A percentile compares a stretch with the other conserved stretches of the same genome.
Evolutionary conservation across 225 moss, liverwort and hornwort genomes (phyloP).

Genomic region (Ulota crispa): DNA sequence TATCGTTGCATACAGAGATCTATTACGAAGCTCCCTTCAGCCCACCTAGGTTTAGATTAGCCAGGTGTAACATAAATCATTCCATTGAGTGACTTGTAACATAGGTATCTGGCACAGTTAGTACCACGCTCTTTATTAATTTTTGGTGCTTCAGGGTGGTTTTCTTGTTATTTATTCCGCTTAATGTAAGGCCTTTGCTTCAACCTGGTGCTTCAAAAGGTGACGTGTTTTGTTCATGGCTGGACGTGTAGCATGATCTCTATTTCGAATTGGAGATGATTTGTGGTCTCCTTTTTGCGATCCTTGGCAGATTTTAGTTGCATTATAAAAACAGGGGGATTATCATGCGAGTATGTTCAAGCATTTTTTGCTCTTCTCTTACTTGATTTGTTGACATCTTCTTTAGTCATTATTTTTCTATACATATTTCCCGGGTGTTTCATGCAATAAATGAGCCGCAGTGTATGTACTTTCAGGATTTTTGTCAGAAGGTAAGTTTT

Average conservation of each 20-base stretch:
- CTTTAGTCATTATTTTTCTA: neutral
- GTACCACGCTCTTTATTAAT: neutral
- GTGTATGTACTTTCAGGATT: neutral
- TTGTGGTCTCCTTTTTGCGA: neutral
- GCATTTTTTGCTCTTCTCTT: neutral
- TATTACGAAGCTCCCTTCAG: constrained; percentile 49
- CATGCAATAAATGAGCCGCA: neutral
- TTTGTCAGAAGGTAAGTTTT: neutral
- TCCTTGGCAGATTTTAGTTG: neutral
- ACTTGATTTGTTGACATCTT: neutral
- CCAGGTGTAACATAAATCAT: constrained; percentile 25
- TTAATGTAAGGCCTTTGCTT: constrained; percentile 1
- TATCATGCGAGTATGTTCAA: neutral
- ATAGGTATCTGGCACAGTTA: constrained; percentile 10
- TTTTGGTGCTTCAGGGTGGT: neutral
- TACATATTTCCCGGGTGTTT: neutral
- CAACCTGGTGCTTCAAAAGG: neutral
- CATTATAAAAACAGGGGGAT: neutral
- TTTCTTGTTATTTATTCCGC: constrained; percentile 14
- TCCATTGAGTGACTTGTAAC: constrained; percentile 23
- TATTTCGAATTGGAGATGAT: neutral
- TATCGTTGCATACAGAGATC: constrained; percentile 49
- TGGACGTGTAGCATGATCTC: neutral
- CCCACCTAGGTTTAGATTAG: constrained; percentile 57
- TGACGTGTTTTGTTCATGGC: neutral